Base-by-base conservation (phyloP, 805 yeast species). In the Tetrapisispora phaffii region DNA sequence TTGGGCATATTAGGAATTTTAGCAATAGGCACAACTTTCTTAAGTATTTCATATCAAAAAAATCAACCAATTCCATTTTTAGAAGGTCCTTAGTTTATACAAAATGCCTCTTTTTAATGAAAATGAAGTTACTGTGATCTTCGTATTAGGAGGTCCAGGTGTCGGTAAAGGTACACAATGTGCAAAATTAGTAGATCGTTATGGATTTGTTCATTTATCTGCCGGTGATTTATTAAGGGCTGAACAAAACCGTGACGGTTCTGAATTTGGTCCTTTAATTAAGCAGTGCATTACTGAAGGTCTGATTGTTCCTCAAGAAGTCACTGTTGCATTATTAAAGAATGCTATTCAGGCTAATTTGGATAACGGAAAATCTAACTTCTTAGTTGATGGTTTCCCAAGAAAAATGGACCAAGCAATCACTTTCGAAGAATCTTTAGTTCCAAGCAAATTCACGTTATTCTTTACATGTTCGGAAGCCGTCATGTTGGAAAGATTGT, bases 151-250 rank as follows among this genome's bases (percentile, higher is more conserved):
- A 37, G 97, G 97, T 3, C 97, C 97, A 5, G 97, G 97, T 19
- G 85, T 95, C 24, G 97, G 98, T 37, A 93, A 93, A 62, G 97
- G 98, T 46, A 90, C 98, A 1, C 98, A 90, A 67, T 86, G 97
- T 70, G 82, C 81, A 28, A 85, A 79, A 59, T 73, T 90, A 46
- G 97, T 90, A 37, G 67, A 74, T 19, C 85, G 88, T 55, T 83
- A 77, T 61, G 79, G 81, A 16, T 93, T 89, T 64, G 81, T 83
- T 28, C 98, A 90, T 62, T 69, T 90, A 37, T 80, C 94, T 33
- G 98, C 98, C n/a, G 98, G 98, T 40, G 98, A 90, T 63, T 75
- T 93, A 54, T 73, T 90, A 54, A 77, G 98, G 57, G 96, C 88
- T 9, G 98, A 90, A 66, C 97, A 93, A 66, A 67, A 70, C 26